Conservation (phyloP, 192 early-diverging fungal species). For the Coemansia umbellata region DNA sequence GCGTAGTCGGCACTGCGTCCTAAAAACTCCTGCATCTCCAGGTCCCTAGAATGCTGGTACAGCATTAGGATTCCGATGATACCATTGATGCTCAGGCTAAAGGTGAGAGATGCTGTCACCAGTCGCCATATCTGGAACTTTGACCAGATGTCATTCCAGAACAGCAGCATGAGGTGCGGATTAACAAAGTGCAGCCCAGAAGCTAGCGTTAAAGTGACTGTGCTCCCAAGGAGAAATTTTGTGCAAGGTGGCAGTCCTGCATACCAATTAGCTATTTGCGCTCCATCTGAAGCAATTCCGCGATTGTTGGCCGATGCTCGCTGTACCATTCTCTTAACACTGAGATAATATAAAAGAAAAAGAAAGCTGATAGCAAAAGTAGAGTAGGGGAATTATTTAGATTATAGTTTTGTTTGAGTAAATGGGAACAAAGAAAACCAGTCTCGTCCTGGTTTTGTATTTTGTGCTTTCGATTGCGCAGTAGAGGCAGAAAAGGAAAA, state of each 20-base stretch:
- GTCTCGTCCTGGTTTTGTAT: too few species aligned
- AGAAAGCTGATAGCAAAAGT: background rate
- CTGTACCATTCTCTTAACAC: background rate
- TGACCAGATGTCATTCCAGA: slow-evolving; percentile 52
- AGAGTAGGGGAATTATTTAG: background rate
- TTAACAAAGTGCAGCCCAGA: slow-evolving; percentile 4
- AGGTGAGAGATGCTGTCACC: slow-evolving; percentile 62
- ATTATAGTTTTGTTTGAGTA: too few species aligned
- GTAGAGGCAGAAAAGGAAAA: too few species aligned
- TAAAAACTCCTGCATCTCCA: slow-evolving; percentile 65
- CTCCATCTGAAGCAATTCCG: slow-evolving; percentile 17
- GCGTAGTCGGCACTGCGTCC: slow-evolving; percentile 75
- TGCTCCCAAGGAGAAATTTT: slow-evolving; percentile 10
- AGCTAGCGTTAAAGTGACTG: slow-evolving; percentile 6
- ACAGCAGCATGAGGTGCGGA: slow-evolving; percentile 45
- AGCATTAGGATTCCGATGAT: slow-evolving; percentile 71
- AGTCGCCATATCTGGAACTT: slow-evolving; percentile 77
- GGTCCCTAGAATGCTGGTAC: slow-evolving; percentile 63
- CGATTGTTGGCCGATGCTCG: background rate
- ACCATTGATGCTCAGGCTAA: slow-evolving; percentile 54
- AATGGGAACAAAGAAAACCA: too few species aligned
- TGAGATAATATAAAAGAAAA: background rate
- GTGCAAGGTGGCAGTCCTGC: slow-evolving; percentile 15
- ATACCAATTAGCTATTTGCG: slow-evolving; percentile 26
- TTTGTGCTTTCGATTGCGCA: too few species aligned